Conservation (phyloP, 179 eudicot species). For the Gypsophila paniculata region DNA sequence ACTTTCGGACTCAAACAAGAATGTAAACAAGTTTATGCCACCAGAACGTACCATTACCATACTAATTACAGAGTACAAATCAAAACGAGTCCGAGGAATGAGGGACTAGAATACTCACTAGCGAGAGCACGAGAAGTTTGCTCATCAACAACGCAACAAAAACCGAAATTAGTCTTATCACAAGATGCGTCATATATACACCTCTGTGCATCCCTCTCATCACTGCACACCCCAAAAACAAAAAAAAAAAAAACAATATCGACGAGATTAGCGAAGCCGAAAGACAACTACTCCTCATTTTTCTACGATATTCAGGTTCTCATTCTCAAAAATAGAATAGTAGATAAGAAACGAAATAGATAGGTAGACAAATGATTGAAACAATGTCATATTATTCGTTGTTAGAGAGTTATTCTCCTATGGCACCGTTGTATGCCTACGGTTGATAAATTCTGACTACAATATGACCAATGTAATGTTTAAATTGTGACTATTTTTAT, state of each 20-base stretch:
- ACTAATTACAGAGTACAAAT: neutral
- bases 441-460: too few relatives aligned
- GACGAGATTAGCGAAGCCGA: neutral
- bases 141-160: slow-evolving; percentile 65
- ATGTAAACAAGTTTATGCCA: neutral
- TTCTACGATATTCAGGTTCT: too few relatives aligned
- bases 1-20: neutral
- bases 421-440: too few relatives aligned
- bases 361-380: too few relatives aligned
- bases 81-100: neutral
- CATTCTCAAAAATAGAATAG: too few relatives aligned
- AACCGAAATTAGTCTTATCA: slow-evolving; percentile 48
- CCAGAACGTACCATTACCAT: neutral
- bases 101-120: slow-evolving; percentile 35
- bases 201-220: slow-evolving; percentile 61
- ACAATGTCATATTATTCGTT: too few relatives aligned
- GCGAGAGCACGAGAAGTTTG: slow-evolving; percentile 48
- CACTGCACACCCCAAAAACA: neutral
- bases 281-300: neutral
- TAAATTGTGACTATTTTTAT: too few relatives aligned
- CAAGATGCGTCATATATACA: slow-evolving; percentile 70
- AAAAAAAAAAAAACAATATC: neutral
- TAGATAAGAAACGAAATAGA: too few relatives aligned
- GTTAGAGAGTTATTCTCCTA: too few relatives aligned
- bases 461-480: too few relatives aligned